Percentiles rank a stretch among this genome's conserved stretches.
These are phyloP conservation scores for Aspergillus fischeri DNA, from an alignment of 2,329 filamentous ascomycete genomes.

Conservation along the genomic window DNA sequence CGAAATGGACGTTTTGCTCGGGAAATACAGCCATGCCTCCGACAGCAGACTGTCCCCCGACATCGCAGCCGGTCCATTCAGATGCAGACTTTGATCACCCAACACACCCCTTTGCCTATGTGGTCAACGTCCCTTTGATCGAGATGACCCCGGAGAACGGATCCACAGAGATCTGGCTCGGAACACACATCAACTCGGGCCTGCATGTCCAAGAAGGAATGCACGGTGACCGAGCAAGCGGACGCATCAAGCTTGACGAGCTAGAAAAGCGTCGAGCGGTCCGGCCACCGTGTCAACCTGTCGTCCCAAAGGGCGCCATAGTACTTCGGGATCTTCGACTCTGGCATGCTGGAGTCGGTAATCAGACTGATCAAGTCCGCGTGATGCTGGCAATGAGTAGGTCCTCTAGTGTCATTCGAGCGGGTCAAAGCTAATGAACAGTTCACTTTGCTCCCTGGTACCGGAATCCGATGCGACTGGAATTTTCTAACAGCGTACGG, in stretches of 20 bases:
- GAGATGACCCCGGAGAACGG: constrained; percentile 51
- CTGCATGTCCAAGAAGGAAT: constrained; percentile 45
- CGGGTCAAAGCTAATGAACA: constrained; percentile 7
- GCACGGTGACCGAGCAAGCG: constrained; percentile 52
- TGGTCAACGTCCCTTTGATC: constrained; percentile 53
- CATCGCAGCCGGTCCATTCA: constrained; percentile 51
- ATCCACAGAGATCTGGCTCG: constrained; percentile 58
- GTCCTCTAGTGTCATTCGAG: not conserved
- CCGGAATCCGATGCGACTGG: constrained; percentile 27
- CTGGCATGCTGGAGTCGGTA: constrained; percentile 64
- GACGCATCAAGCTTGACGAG: constrained; percentile 39
- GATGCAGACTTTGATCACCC: constrained; percentile 59
- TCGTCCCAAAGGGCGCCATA: constrained; percentile 52
- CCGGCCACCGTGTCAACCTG: constrained; percentile 48
- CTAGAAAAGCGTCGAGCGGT: constrained; percentile 37
- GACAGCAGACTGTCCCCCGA: constrained; percentile 28
- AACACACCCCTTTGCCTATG: constrained; percentile 51
- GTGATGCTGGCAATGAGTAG: constrained; percentile 56
- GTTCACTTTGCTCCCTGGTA: not conserved
- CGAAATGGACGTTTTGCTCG: constrained; percentile 56
- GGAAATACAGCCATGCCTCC: constrained; percentile 50
- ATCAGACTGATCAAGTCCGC: constrained; percentile 38
- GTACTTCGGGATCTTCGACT: constrained; percentile 57
- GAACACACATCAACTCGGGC: constrained; percentile 44
- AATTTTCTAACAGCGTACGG: constrained; percentile 50